Base-by-base conservation (phyloP, 78 protist species). In the Dictyostelium purpureum region DNA sequence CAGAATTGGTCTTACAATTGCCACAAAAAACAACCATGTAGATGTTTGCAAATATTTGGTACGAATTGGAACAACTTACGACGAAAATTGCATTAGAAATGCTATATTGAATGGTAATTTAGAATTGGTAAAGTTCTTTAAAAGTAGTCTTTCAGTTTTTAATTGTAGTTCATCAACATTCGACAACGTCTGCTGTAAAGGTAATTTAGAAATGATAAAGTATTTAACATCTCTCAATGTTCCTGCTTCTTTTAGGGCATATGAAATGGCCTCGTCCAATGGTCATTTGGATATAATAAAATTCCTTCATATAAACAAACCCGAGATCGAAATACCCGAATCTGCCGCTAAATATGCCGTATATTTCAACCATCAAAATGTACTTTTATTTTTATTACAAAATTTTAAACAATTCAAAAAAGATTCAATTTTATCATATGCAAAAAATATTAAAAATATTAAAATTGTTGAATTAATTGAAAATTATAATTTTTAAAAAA, bases 251-350 rank as follows among this genome's bases (percentile, higher is more conserved):
- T 63, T 11, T 31, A 16, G 45, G 5, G 71, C 71, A 33, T 63
- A 63, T 63, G 76, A 69, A 35, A 35, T 31, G 33, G 76, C 76
- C 2, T 26, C 76, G 12, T n/a, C 19, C 14, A 69, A 40, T 35
- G 76, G 76, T 42, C 76, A 69, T 69, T 69, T 69, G 4, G 24
- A 40, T n/a, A 40, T 69, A 28, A 5, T 69, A n/a, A 52, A 69
- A 42, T 69, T 40, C 35, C 76, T 69, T n/a, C 76, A 69, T 69
- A 18, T 38, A n/a, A 1, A 14, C 16, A 33, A 52, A 31, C 38
- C 71, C 26, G 35, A 63, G 12, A 16, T 12, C 33, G 6, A 4
- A 12, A 33, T 42, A 12, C 16, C 71, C 5, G 45, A 38, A 5
- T 24, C 31, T 16, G 71, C 71, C 16, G 37, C 42, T 14, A 63